Evolutionary conservation across 768 basidiomycete genomes (phyloP).

Genomic region (Dentipellis fragilis): DNA sequence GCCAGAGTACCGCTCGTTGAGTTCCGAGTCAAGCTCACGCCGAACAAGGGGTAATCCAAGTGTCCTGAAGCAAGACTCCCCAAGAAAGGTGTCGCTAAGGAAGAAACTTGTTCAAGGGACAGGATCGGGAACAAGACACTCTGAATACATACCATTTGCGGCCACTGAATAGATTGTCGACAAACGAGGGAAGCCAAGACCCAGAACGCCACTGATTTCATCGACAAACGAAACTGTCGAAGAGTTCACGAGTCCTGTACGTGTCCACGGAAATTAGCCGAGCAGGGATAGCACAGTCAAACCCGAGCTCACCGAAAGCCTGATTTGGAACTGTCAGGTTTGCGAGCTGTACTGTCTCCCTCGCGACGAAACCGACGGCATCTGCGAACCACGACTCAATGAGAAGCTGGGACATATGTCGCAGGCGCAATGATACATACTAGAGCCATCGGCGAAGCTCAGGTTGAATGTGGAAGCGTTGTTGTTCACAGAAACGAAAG

Average conservation of each 20-base stretch:
- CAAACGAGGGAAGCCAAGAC: constrained; percentile 67
- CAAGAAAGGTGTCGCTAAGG: constrained; percentile 59
- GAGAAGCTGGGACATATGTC: background rate
- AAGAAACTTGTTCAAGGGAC: background rate
- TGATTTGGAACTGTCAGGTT: constrained; percentile 53
- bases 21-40: constrained; percentile 54
- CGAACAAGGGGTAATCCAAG: constrained; percentile 68
- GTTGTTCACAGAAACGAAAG: constrained; percentile 49
- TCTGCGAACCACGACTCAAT: constrained; percentile 25
- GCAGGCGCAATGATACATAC: constrained; percentile 30
- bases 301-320: constrained; percentile 46
- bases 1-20: constrained; percentile 48
- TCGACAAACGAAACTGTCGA: constrained; percentile 56
- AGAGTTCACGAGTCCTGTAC: constrained; percentile 45
- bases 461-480: constrained; percentile 53
- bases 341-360: constrained; percentile 50
- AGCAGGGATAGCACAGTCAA: background rate
- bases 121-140: background rate
- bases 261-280: background rate
- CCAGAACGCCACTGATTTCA: constrained; percentile 61
- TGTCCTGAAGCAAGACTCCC: constrained; percentile 50
- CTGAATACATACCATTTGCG: constrained; percentile 35
- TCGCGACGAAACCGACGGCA: constrained; percentile 61
- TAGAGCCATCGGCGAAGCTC: constrained; percentile 58
- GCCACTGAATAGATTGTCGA: constrained; percentile 43